phyloP scores from a whole-genome alignment of 176 grass and related monocot genomes.

The Panicum miliaceum region DNA sequence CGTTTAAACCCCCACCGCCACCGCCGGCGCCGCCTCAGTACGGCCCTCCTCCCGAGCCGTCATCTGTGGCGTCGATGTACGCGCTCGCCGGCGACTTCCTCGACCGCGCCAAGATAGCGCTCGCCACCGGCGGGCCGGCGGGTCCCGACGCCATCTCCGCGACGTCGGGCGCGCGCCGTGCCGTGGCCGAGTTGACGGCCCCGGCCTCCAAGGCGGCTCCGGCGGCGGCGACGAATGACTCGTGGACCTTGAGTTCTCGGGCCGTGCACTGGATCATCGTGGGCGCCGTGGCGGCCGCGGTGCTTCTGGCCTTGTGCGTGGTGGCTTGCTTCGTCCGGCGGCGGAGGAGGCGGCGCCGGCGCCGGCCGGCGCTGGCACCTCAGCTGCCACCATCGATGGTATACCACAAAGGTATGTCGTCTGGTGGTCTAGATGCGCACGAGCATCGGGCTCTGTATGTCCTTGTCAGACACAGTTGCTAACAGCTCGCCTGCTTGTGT shows the following conservation, averaged over 20 bases:
- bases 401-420: conserved; percentile 32
- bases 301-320: conserved; percentile 14
- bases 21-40: conserved; percentile 8
- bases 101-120: background rate
- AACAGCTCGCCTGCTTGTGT: background rate
- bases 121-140: background rate
- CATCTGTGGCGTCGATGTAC: conserved; percentile 17
- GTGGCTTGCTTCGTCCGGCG: background rate
- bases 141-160: background rate
- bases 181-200: conserved; percentile 11
- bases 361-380: background rate
- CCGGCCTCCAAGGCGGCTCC: conserved; percentile 19
- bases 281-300: conserved; percentile 7
- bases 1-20: background rate
- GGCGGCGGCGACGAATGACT: background rate
- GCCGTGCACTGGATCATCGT: conserved; percentile 39
- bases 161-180: background rate
- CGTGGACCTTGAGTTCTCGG: conserved; percentile 20
- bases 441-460: background rate
- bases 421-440: background rate
- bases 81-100: background rate
- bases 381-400: background rate
- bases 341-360: background rate
- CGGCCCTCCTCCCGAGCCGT: conserved; percentile 10
- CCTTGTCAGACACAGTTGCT: background rate